Evolutionary conservation across 768 basidiomycete species (phyloP), one percentile per base, ranked within the genome.

Genomic region (Serendipita indica): DNA sequence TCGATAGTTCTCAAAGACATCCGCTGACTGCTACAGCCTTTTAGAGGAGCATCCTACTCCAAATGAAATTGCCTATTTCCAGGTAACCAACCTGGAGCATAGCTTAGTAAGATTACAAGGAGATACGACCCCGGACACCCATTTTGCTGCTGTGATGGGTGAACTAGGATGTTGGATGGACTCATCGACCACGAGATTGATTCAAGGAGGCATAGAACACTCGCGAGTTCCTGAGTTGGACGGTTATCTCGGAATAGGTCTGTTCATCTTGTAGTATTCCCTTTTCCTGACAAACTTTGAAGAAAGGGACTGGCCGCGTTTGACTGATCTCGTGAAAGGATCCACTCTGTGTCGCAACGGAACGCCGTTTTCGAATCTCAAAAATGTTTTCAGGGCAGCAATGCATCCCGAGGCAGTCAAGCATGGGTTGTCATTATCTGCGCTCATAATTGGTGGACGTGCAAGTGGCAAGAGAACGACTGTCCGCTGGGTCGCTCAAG

Each of bases 151-250:
- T 1, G 75, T 76, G 0, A 68, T 76, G 18, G 87, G 86, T 3
- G 81, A 88, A 64, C 67, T 92, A 16, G 94, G 94, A 0, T 93
- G 86, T 65, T 87, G 86, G 78, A 75, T 96, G 18, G 89, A 97
- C 64, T 70, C 82, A 1, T 67, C 74, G 1, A 67, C 76, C 4
- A 94, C 94, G 18, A 80, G 81, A 57, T 79, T 97, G 65, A 69
- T 86, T 5, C 88, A 93, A 68, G 76, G 81, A 0, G 92, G 94
- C 0, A 65, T 88, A 4, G 89, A 90, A 64, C 79, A 85, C 62
- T 73, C 73, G 4, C 73, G 76, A 60, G 74, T 83, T 35, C 84
- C 80, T 27, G 77, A 79, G 65, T 69, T 74, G 3, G 70, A 70
- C 28, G 67, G 66, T 2, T 84, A 79, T 65, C 64, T 77, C 25